phyloP scores from a whole-genome alignment of 2,329 filamentous ascomycete genomes.

The Elsinoe fawcettii region DNA sequence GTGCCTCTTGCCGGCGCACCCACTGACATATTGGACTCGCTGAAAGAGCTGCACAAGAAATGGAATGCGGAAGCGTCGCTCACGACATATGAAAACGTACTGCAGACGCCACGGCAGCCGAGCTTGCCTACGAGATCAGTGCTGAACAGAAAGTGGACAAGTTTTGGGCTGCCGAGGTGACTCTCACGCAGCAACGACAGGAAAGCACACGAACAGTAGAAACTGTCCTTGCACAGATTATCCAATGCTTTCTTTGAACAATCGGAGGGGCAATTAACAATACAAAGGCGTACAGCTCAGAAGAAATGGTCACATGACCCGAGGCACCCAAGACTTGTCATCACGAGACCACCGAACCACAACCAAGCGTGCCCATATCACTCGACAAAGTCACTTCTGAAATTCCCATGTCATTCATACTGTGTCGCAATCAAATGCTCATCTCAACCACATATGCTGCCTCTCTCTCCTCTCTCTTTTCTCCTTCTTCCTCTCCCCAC shows the following conservation, averaged over 20 bases:
- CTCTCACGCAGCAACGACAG: not conserved
- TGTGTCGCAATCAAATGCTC: not conserved
- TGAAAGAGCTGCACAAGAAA: not conserved
- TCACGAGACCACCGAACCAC: conserved; percentile 5
- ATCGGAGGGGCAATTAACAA: too few relatives aligned
- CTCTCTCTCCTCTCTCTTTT: not conserved
- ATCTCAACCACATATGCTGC: not conserved
- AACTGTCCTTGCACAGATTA: too few relatives aligned
- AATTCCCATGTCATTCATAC: not conserved
- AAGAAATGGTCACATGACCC: conserved; percentile 8
- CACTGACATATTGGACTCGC: not conserved
- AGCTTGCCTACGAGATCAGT: not conserved
- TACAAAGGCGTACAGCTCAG: too few relatives aligned
- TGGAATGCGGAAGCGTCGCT: not conserved
- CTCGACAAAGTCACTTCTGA: not conserved
- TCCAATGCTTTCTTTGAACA: too few relatives aligned
- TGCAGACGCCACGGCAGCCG: not conserved
- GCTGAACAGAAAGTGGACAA: not conserved
- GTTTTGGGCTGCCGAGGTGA: not conserved
- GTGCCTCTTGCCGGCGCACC: not conserved
- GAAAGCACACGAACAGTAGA: not conserved
- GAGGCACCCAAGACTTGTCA: not conserved
- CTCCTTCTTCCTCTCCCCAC: not conserved
- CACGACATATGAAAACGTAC: not conserved
- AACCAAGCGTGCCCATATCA: not conserved